Evolutionary conservation across 345 rosid genomes (phyloP).

Genomic region (Eucalyptus sp.): DNA sequence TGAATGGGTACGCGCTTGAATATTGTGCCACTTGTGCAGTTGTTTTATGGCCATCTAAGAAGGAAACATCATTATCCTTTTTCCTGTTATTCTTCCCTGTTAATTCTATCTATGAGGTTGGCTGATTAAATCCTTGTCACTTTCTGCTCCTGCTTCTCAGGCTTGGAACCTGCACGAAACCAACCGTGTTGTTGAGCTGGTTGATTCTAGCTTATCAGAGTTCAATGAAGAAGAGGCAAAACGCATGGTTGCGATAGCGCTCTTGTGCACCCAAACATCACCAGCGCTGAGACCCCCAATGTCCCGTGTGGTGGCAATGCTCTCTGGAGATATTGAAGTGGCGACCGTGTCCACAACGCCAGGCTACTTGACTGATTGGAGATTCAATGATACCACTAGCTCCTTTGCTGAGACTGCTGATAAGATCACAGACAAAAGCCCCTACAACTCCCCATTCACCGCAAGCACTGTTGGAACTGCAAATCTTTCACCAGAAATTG

Average conservation of each 20-base stretch:
- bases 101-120: too few species aligned
- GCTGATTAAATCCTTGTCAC: too few species aligned
- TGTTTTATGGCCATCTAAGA: neutral
- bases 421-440: neutral
- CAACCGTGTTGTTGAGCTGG: constrained; percentile 19
- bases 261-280: constrained; percentile 55
- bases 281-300: constrained; percentile 42
- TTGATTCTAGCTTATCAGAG: constrained; percentile 7
- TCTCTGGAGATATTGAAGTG: constrained; percentile 54
- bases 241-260: constrained; percentile 36
- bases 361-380: constrained; percentile 53
- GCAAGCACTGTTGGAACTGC: neutral
- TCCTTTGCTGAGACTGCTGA: neutral
- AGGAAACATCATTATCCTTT: neutral
- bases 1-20: constrained; percentile 40
- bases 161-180: constrained; percentile 48
- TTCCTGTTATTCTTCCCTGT: neutral
- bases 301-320: constrained; percentile 61
- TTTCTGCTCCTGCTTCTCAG: constrained; percentile 1
- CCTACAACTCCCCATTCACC: neutral
- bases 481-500: neutral
- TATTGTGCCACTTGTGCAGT: neutral
- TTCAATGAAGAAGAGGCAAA: constrained; percentile 19
- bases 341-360: constrained; percentile 23
- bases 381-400: constrained; percentile 22